These are phyloP conservation scores for Salix suchowensis DNA, from an alignment of 345 rosid genomes.

Conservation along the genomic window DNA sequence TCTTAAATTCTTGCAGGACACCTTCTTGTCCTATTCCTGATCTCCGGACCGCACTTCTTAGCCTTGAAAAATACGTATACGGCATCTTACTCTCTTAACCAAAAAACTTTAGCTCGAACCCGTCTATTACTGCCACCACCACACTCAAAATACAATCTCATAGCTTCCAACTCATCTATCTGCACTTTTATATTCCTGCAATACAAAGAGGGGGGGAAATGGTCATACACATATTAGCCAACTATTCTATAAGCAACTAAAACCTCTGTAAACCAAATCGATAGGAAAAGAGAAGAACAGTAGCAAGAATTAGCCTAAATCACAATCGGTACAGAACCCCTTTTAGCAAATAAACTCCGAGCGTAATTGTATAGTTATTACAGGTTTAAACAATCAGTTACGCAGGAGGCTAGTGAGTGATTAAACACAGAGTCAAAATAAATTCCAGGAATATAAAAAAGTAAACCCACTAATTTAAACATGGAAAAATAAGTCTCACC, in stretches of 20 bases:
- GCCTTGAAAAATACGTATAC: conserved; percentile 34
- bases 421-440: not conserved
- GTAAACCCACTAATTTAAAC: not conserved
- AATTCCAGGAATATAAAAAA: not conserved
- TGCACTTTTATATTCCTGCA: conserved; percentile 15
- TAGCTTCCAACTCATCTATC: conserved; percentile 35
- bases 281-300: not conserved
- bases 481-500: not conserved
- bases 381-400: not conserved
- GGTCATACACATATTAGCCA: not conserved
- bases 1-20: conserved; percentile 37
- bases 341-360: not conserved
- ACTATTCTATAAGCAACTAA: not conserved
- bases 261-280: not conserved
- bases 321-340: not conserved
- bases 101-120: conserved; percentile 20
- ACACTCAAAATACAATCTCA: conserved; percentile 36
- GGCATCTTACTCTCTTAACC: conserved; percentile 59
- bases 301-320: not conserved
- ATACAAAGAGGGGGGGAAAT: not conserved
- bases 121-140: conserved; percentile 25
- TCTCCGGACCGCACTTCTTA: conserved; percentile 49
- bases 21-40: conserved; percentile 35
- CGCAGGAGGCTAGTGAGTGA: not conserved
- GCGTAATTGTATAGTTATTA: not conserved